Conservation (phyloP, 108 stramenopile genomes). For the Phaeodactylum tricornutum region DNA sequence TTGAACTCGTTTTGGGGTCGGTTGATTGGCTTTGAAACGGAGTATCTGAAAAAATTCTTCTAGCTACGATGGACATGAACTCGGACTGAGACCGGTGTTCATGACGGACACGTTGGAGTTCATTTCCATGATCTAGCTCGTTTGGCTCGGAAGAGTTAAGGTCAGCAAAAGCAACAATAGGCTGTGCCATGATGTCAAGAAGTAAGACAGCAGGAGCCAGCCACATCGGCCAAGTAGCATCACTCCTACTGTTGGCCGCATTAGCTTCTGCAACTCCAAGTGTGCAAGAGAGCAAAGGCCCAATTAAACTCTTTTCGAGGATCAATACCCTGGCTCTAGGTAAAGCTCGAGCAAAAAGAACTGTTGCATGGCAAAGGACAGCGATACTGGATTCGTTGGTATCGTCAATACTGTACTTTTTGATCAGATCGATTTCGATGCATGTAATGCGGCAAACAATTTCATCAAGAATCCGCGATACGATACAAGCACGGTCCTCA, state of each 20-base stretch:
- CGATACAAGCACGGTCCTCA: constrained; percentile 27
- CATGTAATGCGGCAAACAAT: constrained; percentile 20
- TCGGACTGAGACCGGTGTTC: constrained; percentile 24
- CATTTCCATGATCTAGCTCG: constrained; percentile 18
- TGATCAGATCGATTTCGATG: background rate
- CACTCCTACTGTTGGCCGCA: too few relatives aligned
- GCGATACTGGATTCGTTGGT: constrained; percentile 24
- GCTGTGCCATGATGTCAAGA: constrained; percentile 75
- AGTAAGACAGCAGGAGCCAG: constrained; percentile 46
- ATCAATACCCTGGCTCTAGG: constrained; percentile 46
- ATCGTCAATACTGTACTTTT: constrained; percentile 9
- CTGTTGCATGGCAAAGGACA: constrained; percentile 50
- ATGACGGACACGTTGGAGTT: constrained; percentile 30
- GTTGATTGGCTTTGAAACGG: too few relatives aligned
- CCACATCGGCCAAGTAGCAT: constrained; percentile 53
- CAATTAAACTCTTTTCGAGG: constrained; percentile 42
- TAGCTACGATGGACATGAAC: background rate
- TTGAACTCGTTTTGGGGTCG: too few relatives aligned
- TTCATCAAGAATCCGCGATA: constrained; percentile 23
- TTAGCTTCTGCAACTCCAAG: too few relatives aligned
- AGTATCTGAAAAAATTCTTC: too few relatives aligned
- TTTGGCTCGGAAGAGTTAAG: constrained; percentile 8
- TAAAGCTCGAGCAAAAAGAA: constrained; percentile 54
- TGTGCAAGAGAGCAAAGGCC: too few relatives aligned
- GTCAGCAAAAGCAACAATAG: constrained; percentile 37